phyloP scores from a whole-genome alignment of 257 asterid genomes.

The Parsonsia alboflavescens region DNA sequence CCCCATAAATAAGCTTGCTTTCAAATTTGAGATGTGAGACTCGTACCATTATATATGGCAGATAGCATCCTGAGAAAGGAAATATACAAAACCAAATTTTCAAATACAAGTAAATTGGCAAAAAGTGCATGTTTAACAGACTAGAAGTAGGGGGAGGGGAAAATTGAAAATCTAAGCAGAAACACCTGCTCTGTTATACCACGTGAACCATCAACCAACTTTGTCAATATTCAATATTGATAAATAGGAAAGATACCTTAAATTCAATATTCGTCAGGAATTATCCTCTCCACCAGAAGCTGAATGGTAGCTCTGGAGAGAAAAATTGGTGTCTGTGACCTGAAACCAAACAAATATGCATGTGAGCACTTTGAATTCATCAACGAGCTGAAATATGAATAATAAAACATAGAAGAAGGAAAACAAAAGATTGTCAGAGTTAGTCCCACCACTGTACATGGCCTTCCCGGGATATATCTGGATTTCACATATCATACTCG shows the following conservation, averaged over 20 bases:
- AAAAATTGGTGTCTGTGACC: constrained; percentile 73
- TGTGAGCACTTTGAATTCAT: background rate
- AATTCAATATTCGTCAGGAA: constrained; percentile 84
- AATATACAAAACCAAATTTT: constrained; percentile 10
- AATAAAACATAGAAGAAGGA: background rate
- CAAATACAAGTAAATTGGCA: constrained; percentile 3
- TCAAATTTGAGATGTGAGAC: constrained; percentile 35
- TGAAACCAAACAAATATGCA: constrained; percentile 23
- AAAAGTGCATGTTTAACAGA: background rate
- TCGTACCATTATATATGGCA: constrained; percentile 59
- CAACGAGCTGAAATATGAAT: background rate
- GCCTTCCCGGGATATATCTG: constrained; percentile 77
- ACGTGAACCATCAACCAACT: constrained; percentile 77
- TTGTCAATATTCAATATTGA: too few relatives aligned
- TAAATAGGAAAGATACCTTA: too few relatives aligned
- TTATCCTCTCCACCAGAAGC: constrained; percentile 92
- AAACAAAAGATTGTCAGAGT: constrained; percentile 4
- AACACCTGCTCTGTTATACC: constrained; percentile 75
- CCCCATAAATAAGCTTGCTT: background rate
- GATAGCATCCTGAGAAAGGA: constrained; percentile 61
- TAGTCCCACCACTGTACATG: constrained; percentile 66
- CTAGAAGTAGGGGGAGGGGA: background rate
- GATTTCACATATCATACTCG: constrained; percentile 47
- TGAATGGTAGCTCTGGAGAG: constrained; percentile 86
- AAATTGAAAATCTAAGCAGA: background rate